phyloP scores from a whole-genome alignment of 768 basidiomycete genomes.

The Wakefieldia striispora region DNA sequence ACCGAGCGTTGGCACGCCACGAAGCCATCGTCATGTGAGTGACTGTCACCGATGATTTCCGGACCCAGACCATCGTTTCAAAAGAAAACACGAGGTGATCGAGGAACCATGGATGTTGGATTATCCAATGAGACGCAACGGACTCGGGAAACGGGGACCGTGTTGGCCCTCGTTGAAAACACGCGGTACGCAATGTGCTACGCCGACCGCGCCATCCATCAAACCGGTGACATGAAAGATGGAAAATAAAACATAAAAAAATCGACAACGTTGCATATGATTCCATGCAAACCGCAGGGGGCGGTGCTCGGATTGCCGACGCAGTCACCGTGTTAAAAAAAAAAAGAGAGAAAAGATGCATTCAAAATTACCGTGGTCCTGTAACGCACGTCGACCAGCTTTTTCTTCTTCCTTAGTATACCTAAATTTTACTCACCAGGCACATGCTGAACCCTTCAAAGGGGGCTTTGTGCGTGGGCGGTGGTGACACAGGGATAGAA shows the following conservation, averaged over 20 bases:
- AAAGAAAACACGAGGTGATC: conserved; percentile 7
- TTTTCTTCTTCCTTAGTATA: not conserved
- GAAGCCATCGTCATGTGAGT: not conserved
- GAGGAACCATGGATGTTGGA: not conserved
- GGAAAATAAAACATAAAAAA: not conserved
- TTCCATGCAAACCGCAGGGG: not conserved
- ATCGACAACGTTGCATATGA: not conserved
- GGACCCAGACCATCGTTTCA: not conserved
- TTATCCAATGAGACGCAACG: conserved; percentile 4
- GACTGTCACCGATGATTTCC: not conserved
- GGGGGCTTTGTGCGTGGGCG: not conserved
- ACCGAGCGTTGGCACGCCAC: not conserved
- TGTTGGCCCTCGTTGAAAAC: conserved; percentile 25
- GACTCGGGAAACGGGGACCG: not conserved
- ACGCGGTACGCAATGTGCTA: conserved; percentile 15
- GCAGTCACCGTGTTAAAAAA: not conserved
- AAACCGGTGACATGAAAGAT: not conserved
- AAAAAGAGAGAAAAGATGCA: not conserved
- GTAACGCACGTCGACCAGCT: conserved; percentile 2
- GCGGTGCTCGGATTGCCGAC: not conserved
- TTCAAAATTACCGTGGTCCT: not conserved
- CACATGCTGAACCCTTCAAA: conserved; percentile 7
- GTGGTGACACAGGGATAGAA: conserved; percentile 15
- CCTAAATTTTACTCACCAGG: not conserved
- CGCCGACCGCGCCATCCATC: conserved; percentile 1